phyloP scores from a whole-genome alignment of 2,329 filamentous ascomycete species.

The Atkinsonella hypoxylon region DNA sequence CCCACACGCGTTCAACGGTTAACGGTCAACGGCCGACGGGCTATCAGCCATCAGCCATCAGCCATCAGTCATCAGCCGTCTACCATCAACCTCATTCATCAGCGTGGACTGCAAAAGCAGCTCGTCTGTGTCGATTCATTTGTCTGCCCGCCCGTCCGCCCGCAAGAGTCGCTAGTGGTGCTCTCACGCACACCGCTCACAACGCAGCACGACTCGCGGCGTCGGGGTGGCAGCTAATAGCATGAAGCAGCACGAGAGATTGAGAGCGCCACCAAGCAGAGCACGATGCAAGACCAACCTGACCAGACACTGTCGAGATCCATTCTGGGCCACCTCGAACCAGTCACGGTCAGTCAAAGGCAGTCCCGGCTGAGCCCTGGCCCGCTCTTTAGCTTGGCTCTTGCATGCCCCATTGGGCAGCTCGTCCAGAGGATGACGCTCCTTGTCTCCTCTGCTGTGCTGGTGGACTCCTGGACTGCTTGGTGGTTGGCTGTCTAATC shows the following conservation, averaged over 20 bases:
- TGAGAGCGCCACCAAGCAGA: slow-evolving; percentile 2
- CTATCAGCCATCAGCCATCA: neutral
- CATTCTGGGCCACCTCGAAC: neutral
- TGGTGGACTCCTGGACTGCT: too few relatives aligned
- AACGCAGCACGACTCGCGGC: neutral
- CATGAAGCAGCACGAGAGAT: slow-evolving; percentile 1
- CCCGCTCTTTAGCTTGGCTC: slow-evolving; percentile 33
- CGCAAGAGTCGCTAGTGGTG: neutral
- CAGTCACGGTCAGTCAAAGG: slow-evolving; percentile 10
- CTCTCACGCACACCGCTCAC: slow-evolving; percentile 21
- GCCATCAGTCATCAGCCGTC: neutral
- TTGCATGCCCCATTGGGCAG: slow-evolving; percentile 39
- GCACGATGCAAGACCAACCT: neutral
- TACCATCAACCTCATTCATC: neutral
- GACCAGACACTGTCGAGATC: neutral
- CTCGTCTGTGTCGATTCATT: too few relatives aligned
- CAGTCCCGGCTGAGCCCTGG: slow-evolving; percentile 27
- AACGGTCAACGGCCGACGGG: neutral
- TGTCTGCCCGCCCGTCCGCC: too few relatives aligned
- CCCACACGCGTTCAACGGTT: neutral
- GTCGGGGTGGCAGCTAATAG: slow-evolving; percentile 2
- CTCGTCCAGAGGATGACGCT: slow-evolving; percentile 21
- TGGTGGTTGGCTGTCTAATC: slow-evolving; percentile 43
- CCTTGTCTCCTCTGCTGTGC: slow-evolving; percentile 24
- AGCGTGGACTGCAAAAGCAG: neutral